Evolutionary conservation across 2,329 filamentous ascomycete genomes (phyloP).

Genomic region (Chalaropsis thielavioides): DNA sequence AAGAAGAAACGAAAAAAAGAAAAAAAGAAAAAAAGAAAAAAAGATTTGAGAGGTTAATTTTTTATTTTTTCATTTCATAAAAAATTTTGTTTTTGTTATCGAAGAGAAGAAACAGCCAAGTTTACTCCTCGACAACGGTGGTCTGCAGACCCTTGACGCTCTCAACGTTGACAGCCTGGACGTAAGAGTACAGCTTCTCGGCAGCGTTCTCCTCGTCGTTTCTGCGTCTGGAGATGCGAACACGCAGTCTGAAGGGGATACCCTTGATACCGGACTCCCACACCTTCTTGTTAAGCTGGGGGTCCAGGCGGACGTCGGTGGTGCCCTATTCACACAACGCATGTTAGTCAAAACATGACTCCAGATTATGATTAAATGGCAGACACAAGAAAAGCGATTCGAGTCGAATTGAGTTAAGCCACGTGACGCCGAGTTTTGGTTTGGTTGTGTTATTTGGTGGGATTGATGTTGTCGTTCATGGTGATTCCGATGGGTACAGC

Average conservation of each 20-base stretch:
- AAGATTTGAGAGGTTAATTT: constrained; percentile 13
- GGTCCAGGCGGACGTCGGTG: constrained; percentile 92
- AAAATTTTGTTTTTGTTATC: constrained; percentile 22
- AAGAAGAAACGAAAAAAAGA: neutral
- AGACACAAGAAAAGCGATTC: neutral
- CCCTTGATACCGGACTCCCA: constrained; percentile 99
- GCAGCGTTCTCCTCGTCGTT: constrained; percentile 99
- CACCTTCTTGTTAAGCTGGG: constrained; percentile 99
- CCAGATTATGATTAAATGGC: neutral
- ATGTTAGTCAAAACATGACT: constrained; percentile 16
- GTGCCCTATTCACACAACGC: constrained; percentile 52
- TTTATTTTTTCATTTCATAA: constrained; percentile 22
- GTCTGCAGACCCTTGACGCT: constrained; percentile 96
- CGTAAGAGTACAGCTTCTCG: constrained; percentile 99
- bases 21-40: constrained; percentile 1
- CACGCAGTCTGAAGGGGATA: constrained; percentile 88
- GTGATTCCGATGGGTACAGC: neutral
- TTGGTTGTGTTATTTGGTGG: neutral
- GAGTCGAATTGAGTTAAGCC: neutral
- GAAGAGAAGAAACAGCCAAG: constrained; percentile 19
- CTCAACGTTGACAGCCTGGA: constrained; percentile 99
- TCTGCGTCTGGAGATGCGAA: constrained; percentile 98
- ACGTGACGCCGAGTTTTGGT: neutral
- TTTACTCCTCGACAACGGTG: constrained; percentile 65
- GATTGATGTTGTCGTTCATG: neutral